phyloP scores from a whole-genome alignment of 805 yeast species.

The Clavispora carvajalis region DNA sequence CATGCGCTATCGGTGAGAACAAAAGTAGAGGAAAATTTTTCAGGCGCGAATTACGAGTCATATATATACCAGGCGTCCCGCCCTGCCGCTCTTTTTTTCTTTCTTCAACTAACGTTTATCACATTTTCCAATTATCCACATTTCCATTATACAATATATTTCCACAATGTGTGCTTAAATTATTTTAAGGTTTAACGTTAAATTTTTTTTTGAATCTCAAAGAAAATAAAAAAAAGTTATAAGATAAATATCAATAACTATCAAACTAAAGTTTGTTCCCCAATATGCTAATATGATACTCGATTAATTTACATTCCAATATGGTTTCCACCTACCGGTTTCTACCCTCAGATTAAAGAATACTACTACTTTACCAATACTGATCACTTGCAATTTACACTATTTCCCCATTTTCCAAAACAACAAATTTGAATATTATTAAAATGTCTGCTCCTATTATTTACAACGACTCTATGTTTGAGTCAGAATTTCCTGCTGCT shows the following conservation, averaged over 20 bases:
- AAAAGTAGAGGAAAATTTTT: slow-evolving; percentile 7
- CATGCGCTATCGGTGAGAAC: neutral
- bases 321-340: slow-evolving; percentile 28
- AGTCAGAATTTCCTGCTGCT: slow-evolving; percentile 8
- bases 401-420: slow-evolving; percentile 15
- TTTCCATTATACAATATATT: slow-evolving; percentile 1
- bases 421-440: slow-evolving; percentile 13
- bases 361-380: slow-evolving; percentile 3
- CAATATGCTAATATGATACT: slow-evolving; percentile 30
- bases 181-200: slow-evolving; percentile 16
- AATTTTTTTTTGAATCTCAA: slow-evolving; percentile 12
- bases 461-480: slow-evolving; percentile 13
- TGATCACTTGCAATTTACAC: slow-evolving; percentile 10
- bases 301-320: slow-evolving; percentile 21
- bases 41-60: slow-evolving; percentile 3
- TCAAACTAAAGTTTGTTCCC: slow-evolving; percentile 13
- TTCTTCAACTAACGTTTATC: slow-evolving; percentile 5
- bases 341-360: slow-evolving; percentile 1
- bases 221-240: slow-evolving; percentile 17
- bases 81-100: neutral
- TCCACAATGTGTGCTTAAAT: slow-evolving; percentile 35
- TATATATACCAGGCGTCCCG: slow-evolving; percentile 8
- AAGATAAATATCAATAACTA: slow-evolving; percentile 21
- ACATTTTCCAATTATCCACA: slow-evolving; percentile 3
- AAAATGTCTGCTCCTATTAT: slow-evolving; percentile 16